Conservation (phyloP, 345 rosid genomes). For the Laguncularia racemosa region DNA sequence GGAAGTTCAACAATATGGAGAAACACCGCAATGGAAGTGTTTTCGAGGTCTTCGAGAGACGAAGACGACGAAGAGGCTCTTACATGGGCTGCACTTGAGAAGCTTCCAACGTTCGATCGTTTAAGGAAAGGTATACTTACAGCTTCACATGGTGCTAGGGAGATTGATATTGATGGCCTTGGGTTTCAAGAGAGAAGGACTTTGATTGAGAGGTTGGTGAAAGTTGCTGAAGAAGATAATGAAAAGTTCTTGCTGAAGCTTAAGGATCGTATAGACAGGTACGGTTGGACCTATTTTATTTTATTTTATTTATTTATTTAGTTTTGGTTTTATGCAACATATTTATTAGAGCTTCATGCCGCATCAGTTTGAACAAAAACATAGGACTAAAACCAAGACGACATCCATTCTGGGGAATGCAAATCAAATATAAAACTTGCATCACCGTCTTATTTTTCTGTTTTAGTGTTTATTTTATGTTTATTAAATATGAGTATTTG, state of each 20-base stretch:
- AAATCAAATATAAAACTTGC: no score
- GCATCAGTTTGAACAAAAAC: no score
- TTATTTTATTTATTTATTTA: no score
- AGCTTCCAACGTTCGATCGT: conserved; percentile 38
- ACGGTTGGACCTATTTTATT: background rate
- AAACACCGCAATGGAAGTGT: conserved; percentile 12
- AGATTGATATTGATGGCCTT: conserved; percentile 30
- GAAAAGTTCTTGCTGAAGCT: conserved; percentile 28
- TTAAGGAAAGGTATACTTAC: conserved; percentile 30
- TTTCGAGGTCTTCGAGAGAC: conserved; percentile 28
- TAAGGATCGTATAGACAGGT: conserved; percentile 14
- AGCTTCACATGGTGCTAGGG: conserved; percentile 10
- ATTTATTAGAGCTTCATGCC: no score
- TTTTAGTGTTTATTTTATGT: no score
- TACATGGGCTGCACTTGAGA: conserved; percentile 56
- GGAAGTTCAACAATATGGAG: conserved; percentile 17
- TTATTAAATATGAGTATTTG: no score
- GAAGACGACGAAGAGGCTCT: conserved; percentile 53
- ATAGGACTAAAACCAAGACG: no score
- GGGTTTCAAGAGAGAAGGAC: conserved; percentile 27
- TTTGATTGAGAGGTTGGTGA: conserved; percentile 29
- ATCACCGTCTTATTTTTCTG: no score
- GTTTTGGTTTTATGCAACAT: no score
- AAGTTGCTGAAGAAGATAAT: conserved; percentile 31
- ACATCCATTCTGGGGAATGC: no score